Percentiles rank a stretch among this genome's conserved stretches.
Conservation (phyloP, 1,284 basidiomycete genomes). For the Jaminaea rosea region DNA sequence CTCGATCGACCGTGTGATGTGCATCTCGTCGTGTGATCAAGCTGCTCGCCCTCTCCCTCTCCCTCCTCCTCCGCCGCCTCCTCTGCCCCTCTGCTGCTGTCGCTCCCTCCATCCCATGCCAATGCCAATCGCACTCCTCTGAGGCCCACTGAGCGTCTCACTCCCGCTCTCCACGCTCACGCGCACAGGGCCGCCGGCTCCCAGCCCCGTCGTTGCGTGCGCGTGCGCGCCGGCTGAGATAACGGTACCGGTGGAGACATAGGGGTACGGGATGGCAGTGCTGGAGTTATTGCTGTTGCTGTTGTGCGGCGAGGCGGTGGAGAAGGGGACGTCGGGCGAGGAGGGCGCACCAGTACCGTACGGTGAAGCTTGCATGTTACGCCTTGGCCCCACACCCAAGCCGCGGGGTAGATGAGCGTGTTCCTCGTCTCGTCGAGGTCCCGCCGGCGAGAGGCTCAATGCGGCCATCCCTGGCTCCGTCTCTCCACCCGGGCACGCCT, state of each 20-base stretch:
- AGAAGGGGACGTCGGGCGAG: too few species aligned
- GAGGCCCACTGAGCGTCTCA: slow-evolving; percentile 39
- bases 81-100: not conserved
- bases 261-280: not conserved
- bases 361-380: too few species aligned
- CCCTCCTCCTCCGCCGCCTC: not conserved
- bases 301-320: not conserved
- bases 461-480: too few species aligned
- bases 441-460: too few species aligned
- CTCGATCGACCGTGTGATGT: too few species aligned
- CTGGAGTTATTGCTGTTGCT: not conserved
- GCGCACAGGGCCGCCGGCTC: slow-evolving; percentile 31
- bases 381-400: too few species aligned
- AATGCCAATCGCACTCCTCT: slow-evolving; percentile 6
- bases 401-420: too few species aligned
- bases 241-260: not conserved
- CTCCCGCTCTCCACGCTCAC: slow-evolving; percentile 39
- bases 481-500: too few species aligned
- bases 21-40: too few species aligned
- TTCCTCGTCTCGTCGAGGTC: too few species aligned
- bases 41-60: not conserved
- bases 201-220: slow-evolving; percentile 20
- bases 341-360: too few species aligned
- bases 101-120: not conserved
- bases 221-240: not conserved